These are phyloP conservation scores for Ampelocalamus luodianensis DNA, from an alignment of 176 grass and related monocot genomes.

Conservation along the genomic window DNA sequence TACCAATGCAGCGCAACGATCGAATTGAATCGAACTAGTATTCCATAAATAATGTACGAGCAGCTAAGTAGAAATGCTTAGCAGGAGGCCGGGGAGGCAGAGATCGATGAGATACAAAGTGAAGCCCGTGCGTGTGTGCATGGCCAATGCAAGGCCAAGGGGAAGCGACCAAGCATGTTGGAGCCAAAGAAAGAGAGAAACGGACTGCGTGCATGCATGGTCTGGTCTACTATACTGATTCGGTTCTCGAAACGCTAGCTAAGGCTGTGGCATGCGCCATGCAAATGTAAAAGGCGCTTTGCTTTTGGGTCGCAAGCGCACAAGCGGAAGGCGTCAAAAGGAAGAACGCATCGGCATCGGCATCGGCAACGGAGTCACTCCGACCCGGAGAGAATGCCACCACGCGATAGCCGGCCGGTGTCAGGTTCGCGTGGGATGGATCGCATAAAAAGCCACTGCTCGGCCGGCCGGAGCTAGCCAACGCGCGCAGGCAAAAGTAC, in stretches of 20 bases:
- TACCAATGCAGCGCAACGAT: no score
- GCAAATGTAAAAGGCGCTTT: background rate
- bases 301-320: slow-evolving; percentile 5
- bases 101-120: no score
- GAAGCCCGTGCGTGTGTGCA: no score
- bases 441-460: background rate
- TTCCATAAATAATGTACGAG: no score
- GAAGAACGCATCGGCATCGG: background rate
- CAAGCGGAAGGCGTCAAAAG: slow-evolving; percentile 43
- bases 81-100: no score
- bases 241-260: slow-evolving; percentile 15
- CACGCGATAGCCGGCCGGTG: background rate
- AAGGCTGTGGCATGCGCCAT: background rate
- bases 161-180: slow-evolving; percentile 37
- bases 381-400: slow-evolving; percentile 2
- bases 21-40: no score
- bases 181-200: slow-evolving; percentile 3
- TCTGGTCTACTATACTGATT: background rate
- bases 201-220: background rate
- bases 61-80: no score
- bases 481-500: no score
- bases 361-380: background rate
- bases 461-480: no score
- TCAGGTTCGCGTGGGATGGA: no score
- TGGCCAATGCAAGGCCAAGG: slow-evolving; percentile 10